Evolutionary conservation across 2,329 filamentous ascomycete genomes (phyloP).

Genomic region (Cordyceps fumosorosea): DNA sequence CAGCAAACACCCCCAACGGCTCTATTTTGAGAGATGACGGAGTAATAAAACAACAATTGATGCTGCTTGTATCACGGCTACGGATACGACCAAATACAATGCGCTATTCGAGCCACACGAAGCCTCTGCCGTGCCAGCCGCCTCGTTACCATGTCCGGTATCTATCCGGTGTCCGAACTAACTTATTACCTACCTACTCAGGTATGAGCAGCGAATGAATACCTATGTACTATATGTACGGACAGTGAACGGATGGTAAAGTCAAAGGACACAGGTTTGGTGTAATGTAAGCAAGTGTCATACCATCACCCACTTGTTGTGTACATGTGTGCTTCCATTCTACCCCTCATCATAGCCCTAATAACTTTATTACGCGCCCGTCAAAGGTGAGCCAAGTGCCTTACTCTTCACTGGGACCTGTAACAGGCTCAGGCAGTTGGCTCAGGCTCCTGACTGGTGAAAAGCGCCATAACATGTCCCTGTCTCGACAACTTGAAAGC

Average conservation of each 20-base stretch:
- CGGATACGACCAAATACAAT: neutral
- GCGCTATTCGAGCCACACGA: neutral
- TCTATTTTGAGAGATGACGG: neutral
- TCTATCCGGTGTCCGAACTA: neutral
- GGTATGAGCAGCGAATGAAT: too few relatives aligned
- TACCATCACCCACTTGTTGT: neutral
- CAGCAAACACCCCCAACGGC: neutral
- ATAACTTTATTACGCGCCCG: too few relatives aligned
- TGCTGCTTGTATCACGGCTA: neutral
- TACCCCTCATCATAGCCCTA: too few relatives aligned
- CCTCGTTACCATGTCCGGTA: neutral
- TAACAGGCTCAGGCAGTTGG: neutral
- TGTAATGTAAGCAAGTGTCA: neutral
- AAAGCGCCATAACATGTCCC: neutral
- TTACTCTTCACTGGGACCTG: neutral
- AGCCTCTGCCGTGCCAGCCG: slow-evolving; percentile 3
- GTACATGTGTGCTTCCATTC: neutral
- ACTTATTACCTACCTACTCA: neutral
- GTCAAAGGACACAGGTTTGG: neutral
- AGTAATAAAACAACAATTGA: neutral
- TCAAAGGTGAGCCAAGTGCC: neutral
- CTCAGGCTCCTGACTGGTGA: neutral
- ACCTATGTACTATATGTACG: neutral
- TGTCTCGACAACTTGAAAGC: neutral
- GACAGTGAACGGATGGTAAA: neutral